Evolutionary conservation across 768 basidiomycete genomes (phyloP).

Genomic region (Mycena vulgaris): DNA sequence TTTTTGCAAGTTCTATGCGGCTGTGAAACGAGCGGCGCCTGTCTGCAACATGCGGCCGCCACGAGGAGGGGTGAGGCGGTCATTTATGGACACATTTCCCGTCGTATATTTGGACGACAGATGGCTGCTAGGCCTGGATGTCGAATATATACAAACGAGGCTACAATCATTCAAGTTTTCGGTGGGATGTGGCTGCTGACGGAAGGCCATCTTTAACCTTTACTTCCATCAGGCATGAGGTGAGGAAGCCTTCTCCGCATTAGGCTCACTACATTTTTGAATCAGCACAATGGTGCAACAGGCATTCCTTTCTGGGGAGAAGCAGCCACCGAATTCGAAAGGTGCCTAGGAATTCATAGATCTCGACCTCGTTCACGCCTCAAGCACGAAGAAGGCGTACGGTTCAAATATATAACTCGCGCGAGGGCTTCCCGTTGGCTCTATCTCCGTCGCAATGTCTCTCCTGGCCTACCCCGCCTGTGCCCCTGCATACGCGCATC

Average conservation of each 20-base stretch:
- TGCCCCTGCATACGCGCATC: slow-evolving; percentile 13
- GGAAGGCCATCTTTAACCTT: slow-evolving; percentile 14
- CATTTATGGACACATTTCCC: background rate
- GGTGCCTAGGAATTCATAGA: slow-evolving; percentile 33
- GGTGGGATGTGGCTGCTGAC: slow-evolving; percentile 5
- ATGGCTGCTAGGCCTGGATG: background rate
- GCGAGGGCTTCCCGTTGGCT: slow-evolving; percentile 16
- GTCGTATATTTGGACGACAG: slow-evolving; percentile 1
- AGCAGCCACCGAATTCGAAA: slow-evolving; percentile 30
- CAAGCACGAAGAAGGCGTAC: slow-evolving; percentile 29
- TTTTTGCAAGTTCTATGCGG: slow-evolving; percentile 17
- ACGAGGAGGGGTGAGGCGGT: slow-evolving; percentile 21
- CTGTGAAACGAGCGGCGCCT: background rate
- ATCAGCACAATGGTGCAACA: slow-evolving; percentile 13
- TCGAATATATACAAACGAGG: slow-evolving; percentile 13
- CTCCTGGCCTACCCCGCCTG: slow-evolving; percentile 5
- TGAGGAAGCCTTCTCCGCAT: slow-evolving; percentile 25
- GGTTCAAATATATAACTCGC: slow-evolving; percentile 35
- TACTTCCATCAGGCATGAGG: slow-evolving; percentile 33
- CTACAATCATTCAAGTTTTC: slow-evolving; percentile 1
- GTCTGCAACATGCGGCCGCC: slow-evolving; percentile 18
- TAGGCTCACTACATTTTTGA: slow-evolving; percentile 34
- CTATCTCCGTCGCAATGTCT: slow-evolving; percentile 34
- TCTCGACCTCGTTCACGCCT: slow-evolving; percentile 37
- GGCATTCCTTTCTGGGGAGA: slow-evolving; percentile 30